These are phyloP conservation scores for Colletotrichum musicola DNA, from an alignment of 2,329 filamentous ascomycete genomes.

Conservation along the genomic window DNA sequence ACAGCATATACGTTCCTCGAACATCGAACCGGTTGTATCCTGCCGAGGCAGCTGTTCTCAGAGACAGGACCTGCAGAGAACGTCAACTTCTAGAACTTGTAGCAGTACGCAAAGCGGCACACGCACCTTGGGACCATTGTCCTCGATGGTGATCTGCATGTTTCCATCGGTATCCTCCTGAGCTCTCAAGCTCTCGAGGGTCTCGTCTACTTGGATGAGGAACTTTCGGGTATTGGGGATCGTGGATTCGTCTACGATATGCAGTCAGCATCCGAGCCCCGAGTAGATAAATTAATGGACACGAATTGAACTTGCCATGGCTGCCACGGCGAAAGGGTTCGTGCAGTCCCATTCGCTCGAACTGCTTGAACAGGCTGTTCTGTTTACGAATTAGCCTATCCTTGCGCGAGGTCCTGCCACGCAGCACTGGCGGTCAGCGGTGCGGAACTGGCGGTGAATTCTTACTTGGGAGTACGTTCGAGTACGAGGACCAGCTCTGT, in stretches of 20 bases:
- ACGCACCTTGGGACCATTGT: constrained; percentile 87
- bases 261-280: constrained; percentile 6
- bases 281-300: background rate
- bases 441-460: constrained; percentile 1
- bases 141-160: constrained; percentile 98
- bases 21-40: constrained; percentile 91
- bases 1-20: constrained; percentile 96
- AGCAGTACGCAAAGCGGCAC: background rate
- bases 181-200: constrained; percentile 80
- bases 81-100: constrained; percentile 23
- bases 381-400: constrained; percentile 43
- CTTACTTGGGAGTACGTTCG: constrained; percentile 69
- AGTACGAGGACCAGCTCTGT: constrained; percentile 62
- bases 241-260: constrained; percentile 76
- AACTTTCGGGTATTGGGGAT: constrained; percentile 77
- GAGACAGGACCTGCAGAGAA: constrained; percentile 75
- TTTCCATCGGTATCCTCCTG: constrained; percentile 96
- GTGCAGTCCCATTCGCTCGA: constrained; percentile 63
- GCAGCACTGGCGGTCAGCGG: constrained; percentile 14
- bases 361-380: constrained; percentile 67
- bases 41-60: constrained; percentile 87
- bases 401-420: constrained; percentile 4
- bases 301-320: constrained; percentile 59
- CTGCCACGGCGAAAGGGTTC: constrained; percentile 71
- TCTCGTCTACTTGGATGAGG: constrained; percentile 87